Conservation (phyloP, 176 grass and related monocot genomes). For the Ensete glaucum region DNA sequence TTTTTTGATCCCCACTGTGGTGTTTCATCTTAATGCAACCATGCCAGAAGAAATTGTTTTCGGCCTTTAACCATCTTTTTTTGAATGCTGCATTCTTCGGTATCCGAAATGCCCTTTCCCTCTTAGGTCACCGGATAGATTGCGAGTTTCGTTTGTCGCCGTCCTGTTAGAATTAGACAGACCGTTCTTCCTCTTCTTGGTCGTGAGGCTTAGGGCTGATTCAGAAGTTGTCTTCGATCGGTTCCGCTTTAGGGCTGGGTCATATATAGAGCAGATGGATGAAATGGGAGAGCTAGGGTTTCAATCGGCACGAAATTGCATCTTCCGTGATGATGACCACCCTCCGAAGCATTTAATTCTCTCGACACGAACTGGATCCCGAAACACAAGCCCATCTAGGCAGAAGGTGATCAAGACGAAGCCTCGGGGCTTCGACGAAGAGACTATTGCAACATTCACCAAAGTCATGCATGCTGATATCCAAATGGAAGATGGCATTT, state of each 20-base stretch:
- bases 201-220: neutral
- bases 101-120: neutral
- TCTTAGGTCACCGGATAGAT: neutral
- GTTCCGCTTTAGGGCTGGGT: neutral
- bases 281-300: slow-evolving; percentile 13
- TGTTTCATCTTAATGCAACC: neutral
- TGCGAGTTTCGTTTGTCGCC: neutral
- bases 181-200: neutral
- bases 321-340: neutral
- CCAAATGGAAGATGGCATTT: slow-evolving; percentile 57
- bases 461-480: slow-evolving; percentile 45
- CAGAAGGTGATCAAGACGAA: slow-evolving; percentile 71
- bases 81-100: neutral
- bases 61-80: neutral
- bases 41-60: neutral
- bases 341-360: slow-evolving; percentile 4
- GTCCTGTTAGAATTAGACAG: neutral
- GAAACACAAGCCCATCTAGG: slow-evolving; percentile 56
- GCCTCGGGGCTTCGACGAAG: slow-evolving; percentile 81
- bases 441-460: slow-evolving; percentile 40
- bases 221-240: neutral
- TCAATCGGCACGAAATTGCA: slow-evolving; percentile 2
- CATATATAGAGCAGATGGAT: neutral
- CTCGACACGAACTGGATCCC: slow-evolving; percentile 14
- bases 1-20: neutral